Evolutionary conservation across 2,329 filamentous ascomycete genomes (phyloP).

Genomic region (Verruconis gallopava): DNA sequence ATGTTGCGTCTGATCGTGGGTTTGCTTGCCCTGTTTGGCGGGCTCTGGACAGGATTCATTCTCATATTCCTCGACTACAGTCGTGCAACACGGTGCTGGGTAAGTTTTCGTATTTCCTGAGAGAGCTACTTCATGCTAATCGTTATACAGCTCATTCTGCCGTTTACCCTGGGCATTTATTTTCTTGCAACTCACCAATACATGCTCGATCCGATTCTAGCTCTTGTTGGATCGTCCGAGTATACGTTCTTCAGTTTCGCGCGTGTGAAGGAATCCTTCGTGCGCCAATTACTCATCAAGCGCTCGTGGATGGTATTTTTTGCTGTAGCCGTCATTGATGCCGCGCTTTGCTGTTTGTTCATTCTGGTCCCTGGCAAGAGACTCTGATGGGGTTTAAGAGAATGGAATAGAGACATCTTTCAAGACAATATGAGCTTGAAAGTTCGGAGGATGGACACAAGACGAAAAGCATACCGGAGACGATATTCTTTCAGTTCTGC

Average conservation of each 20-base stretch:
- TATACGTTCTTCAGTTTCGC: constrained; percentile 93
- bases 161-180: constrained; percentile 86
- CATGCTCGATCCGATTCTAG: constrained; percentile 82
- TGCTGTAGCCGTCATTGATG: constrained; percentile 62
- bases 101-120: constrained; percentile 35
- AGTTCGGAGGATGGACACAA: background rate
- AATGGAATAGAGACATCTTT: background rate
- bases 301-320: constrained; percentile 69
- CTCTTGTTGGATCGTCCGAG: constrained; percentile 80
- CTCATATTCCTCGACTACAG: constrained; percentile 81
- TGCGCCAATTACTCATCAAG: constrained; percentile 72
- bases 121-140: background rate
- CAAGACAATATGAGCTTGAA: background rate
- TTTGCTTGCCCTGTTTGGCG: constrained; percentile 75
- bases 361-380: constrained; percentile 87
- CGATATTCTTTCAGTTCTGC: too few species aligned
- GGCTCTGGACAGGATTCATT: constrained; percentile 86
- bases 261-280: constrained; percentile 77
- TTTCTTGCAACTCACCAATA: constrained; percentile 87
- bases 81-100: constrained; percentile 67
- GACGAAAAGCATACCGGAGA: too few species aligned
- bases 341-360: constrained; percentile 77
- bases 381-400: constrained; percentile 35
- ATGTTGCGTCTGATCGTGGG: constrained; percentile 77
- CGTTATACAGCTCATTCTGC: constrained; percentile 57